phyloP scores from a whole-genome alignment of 768 basidiomycete genomes.

The Jaapia argillacea region DNA sequence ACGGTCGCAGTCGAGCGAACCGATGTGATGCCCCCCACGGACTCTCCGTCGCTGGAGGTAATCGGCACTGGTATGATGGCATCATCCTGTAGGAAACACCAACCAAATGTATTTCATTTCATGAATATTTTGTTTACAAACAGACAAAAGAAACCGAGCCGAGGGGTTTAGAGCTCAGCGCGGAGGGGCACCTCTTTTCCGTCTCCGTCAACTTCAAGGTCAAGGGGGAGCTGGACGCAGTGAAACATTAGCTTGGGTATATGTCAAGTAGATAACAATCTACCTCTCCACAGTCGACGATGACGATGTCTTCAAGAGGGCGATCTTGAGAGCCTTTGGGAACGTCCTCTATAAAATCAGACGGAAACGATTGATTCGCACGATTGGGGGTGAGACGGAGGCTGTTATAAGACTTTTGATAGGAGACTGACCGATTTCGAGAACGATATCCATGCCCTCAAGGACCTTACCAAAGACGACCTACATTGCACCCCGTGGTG shows the following conservation, averaged over 20 bases:
- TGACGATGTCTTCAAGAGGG: conserved; percentile 68
- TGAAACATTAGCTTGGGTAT: conserved; percentile 2
- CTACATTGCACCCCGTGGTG: conserved; percentile 26
- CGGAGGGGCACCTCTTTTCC: conserved; percentile 90
- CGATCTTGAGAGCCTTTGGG: conserved; percentile 62
- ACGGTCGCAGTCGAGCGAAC: conserved; percentile 8
- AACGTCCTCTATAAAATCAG: conserved; percentile 50
- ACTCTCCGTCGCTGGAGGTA: conserved; percentile 22
- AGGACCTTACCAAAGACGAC: conserved; percentile 91
- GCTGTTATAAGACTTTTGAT: too few relatives aligned
- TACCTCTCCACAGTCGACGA: conserved; percentile 86
- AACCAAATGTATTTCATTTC: conserved; percentile 17
- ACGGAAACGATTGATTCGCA: background rate
- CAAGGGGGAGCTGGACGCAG: conserved; percentile 45
- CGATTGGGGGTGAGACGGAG: too few relatives aligned
- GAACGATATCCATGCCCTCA: conserved; percentile 86
- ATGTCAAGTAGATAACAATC: conserved; percentile 7
- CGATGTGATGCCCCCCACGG: conserved; percentile 3
- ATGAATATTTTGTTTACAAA: conserved; percentile 14
- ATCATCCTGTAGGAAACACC: conserved; percentile 16
- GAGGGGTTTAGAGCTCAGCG: conserved; percentile 73
- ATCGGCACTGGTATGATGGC: conserved; percentile 15
- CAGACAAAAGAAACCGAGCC: conserved; percentile 8
- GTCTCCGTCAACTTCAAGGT: conserved; percentile 43
- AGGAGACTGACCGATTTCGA: conserved; percentile 54